phyloP scores from a whole-genome alignment of 768 basidiomycete genomes.

The Termitomyces bulborhizus region DNA sequence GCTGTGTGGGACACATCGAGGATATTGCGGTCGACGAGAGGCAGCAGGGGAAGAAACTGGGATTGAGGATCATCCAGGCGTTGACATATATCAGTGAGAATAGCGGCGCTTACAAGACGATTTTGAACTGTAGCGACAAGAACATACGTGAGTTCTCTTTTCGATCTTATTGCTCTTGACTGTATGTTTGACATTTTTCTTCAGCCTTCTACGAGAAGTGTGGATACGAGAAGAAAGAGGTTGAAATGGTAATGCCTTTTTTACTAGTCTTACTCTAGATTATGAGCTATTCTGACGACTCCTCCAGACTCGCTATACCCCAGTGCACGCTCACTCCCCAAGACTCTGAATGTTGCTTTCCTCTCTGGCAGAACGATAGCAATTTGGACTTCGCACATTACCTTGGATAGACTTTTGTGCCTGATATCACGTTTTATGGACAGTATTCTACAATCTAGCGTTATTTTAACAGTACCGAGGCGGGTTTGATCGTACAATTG shows the following conservation, averaged over 20 bases:
- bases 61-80: constrained; percentile 80
- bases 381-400: background rate
- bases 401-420: background rate
- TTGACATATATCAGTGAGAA: constrained; percentile 79
- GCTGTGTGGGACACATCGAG: constrained; percentile 92
- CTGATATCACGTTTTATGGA: background rate
- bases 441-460: background rate
- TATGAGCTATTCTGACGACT: background rate
- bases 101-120: constrained; percentile 90
- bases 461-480: too few species aligned
- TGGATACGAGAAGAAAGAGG: constrained; percentile 86
- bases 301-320: constrained; percentile 55
- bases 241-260: constrained; percentile 71
- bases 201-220: constrained; percentile 97
- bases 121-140: constrained; percentile 86
- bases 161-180: constrained; percentile 2
- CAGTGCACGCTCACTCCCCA: constrained; percentile 33
- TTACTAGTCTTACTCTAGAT: background rate
- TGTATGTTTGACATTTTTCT: background rate
- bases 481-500: too few species aligned
- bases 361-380: constrained; percentile 4
- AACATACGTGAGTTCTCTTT: constrained; percentile 75
- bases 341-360: constrained; percentile 21
- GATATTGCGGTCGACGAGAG: constrained; percentile 90
- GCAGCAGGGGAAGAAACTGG: constrained; percentile 90